Base-by-base conservation (phyloP, 2,329 filamentous ascomycete species). In the Pseudocercospora cruenta region DNA sequence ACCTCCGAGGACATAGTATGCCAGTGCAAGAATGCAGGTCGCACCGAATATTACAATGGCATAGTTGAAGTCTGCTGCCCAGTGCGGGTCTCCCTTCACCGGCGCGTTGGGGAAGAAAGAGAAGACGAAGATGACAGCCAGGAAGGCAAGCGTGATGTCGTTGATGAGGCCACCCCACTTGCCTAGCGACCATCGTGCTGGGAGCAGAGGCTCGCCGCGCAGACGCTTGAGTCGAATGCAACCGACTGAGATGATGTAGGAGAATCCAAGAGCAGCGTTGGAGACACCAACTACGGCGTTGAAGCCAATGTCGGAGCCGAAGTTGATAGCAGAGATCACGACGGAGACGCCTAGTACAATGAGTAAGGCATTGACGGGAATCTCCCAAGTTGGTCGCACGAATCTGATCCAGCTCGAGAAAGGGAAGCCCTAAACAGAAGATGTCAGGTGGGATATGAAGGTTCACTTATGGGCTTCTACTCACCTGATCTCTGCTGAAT, bases 201-300 rank as follows among this genome's bases (percentile, higher is more conserved):
- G 75, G 8, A 77, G 71, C 14, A 78, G 68, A 33, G 72, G 68
- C 53, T 78, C 72, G 10, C 72, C 71, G 14, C 72, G 70, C 21
- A 76, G 67, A 12, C 76, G 64, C 66, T 76, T 76, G 26, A 77
- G 67, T 33, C 75, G 71, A 16, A 78, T 62, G 51, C 75, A 77
- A 61, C 74, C 73, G 26, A 77, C 71, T 12, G 71, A 75, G 58
- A 77, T 67, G 67, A 77, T 74, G 67, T 77, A 77, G 43, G 73
- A 73, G 71, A 77, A 74, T 26, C 75, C 64, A 19, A 77, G 71
- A 1, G 75, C 75, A 19, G 74, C 75, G 58, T 76, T 76, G 8
- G 77, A 76, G 1, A 84, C 76, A 5, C 78, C 80, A 39, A 79
- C 71, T 65, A 82, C 78, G 43, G 77, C 77, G 67, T 79, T 79